Evolutionary conservation across 805 yeast genomes (phyloP).

Genomic region (Millerozyma acaciae): DNA sequence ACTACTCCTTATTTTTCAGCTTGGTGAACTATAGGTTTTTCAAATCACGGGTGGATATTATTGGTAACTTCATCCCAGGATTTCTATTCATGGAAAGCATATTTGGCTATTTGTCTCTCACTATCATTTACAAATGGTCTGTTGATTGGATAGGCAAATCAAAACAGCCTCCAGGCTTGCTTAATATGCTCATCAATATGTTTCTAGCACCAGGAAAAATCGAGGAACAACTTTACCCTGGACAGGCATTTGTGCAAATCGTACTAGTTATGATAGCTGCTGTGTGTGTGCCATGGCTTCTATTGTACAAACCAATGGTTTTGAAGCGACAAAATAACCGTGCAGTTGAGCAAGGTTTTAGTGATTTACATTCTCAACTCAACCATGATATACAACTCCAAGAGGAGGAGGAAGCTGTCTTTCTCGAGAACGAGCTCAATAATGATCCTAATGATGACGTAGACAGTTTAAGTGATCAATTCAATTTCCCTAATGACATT

Average conservation of each 20-base stretch:
- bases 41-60: constrained; percentile 57
- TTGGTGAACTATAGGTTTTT: constrained; percentile 58
- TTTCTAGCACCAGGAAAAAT: constrained; percentile 68
- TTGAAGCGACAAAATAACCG: constrained; percentile 35
- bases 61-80: constrained; percentile 74
- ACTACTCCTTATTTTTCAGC: constrained; percentile 66
- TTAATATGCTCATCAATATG: constrained; percentile 75
- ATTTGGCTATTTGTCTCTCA: constrained; percentile 65
- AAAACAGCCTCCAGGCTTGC: constrained; percentile 65
- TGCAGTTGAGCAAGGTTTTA: constrained; percentile 34
- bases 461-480: constrained; percentile 23
- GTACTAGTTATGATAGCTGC: constrained; percentile 55
- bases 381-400: constrained; percentile 30
- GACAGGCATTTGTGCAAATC: constrained; percentile 61
- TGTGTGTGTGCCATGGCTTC: constrained; percentile 71
- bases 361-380: constrained; percentile 30
- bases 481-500: constrained; percentile 36
- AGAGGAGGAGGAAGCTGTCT: constrained; percentile 38
- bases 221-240: constrained; percentile 61
- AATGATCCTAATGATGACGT: constrained; percentile 15
- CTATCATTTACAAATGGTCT: constrained; percentile 71
- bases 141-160: constrained; percentile 64
- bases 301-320: constrained; percentile 59
- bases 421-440: constrained; percentile 13
- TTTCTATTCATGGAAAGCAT: constrained; percentile 71